Evolutionary conservation across 768 basidiomycete species (phyloP).

Genomic region (Pleurotus ostreatus): DNA sequence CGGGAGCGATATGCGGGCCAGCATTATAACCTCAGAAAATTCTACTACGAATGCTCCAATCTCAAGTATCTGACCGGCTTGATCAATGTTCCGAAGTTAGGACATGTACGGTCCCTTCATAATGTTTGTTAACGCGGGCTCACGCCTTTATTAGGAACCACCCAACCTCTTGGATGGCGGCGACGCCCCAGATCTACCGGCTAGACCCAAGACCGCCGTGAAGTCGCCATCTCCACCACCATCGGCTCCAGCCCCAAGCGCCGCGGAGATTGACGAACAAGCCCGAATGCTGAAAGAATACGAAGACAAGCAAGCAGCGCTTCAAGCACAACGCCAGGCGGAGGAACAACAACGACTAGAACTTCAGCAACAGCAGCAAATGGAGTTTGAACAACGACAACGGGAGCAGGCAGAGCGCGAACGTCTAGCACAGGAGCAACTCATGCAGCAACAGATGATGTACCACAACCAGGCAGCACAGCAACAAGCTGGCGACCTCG

Average conservation of each 20-base stretch:
- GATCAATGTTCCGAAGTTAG: conserved; percentile 97
- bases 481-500: conserved; percentile 76
- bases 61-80: conserved; percentile 96
- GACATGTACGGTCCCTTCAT: conserved; percentile 53
- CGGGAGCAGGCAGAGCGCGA: conserved; percentile 84
- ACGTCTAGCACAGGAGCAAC: conserved; percentile 82
- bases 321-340: conserved; percentile 75
- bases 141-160: conserved; percentile 62
- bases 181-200: conserved; percentile 80
- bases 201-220: conserved; percentile 63
- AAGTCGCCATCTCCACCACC: conserved; percentile 66
- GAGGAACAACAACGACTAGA: conserved; percentile 83
- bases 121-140: conserved; percentile 2
- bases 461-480: conserved; percentile 69
- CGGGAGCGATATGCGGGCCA: conserved; percentile 85
- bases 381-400: conserved; percentile 89
- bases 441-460: conserved; percentile 81
- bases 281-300: conserved; percentile 93
- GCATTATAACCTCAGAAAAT: conserved; percentile 91
- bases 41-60: conserved; percentile 99
- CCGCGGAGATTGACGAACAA: conserved; percentile 80
- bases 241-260: conserved; percentile 64
- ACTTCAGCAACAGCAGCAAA: conserved; percentile 71
- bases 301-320: conserved; percentile 88
- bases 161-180: conserved; percentile 89